These are phyloP conservation scores for Hansenula lynferdii DNA, from an alignment of 1,139 yeast genomes.

Conservation along the genomic window DNA sequence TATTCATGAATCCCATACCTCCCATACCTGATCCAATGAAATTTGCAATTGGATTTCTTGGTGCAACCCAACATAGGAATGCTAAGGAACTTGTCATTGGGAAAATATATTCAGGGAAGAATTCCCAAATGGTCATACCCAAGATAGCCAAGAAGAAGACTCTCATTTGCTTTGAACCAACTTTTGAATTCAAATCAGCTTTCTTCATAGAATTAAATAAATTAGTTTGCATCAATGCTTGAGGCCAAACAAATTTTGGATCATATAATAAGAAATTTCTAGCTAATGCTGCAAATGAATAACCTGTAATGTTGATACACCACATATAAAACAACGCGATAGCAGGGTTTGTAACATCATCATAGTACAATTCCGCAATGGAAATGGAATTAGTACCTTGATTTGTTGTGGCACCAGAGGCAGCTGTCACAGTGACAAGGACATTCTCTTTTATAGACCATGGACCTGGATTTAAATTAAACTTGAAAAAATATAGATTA, in stretches of 20 bases:
- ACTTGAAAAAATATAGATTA: slow-evolving; percentile 19
- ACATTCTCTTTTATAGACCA: slow-evolving; percentile 36
- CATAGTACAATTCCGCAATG: slow-evolving; percentile 36
- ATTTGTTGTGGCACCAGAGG: slow-evolving; percentile 43
- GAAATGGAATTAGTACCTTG: slow-evolving; percentile 39
- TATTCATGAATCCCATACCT: slow-evolving; percentile 39
- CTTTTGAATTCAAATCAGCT: slow-evolving; percentile 17
- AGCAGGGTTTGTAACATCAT: slow-evolving; percentile 27
- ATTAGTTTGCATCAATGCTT: slow-evolving; percentile 43
- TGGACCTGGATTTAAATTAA: slow-evolving; percentile 40
- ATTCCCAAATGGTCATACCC: slow-evolving; percentile 36
- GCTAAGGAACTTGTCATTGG: slow-evolving; percentile 39
- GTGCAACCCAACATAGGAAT: slow-evolving; percentile 40
- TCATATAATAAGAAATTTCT: slow-evolving; percentile 33
- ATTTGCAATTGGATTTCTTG: slow-evolving; percentile 31
- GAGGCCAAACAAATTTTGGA: slow-evolving; percentile 41
- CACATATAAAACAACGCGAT: slow-evolving; percentile 38
- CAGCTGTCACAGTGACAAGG: slow-evolving; percentile 35
- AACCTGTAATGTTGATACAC: slow-evolving; percentile 40
- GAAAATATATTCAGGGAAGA: slow-evolving; percentile 38
- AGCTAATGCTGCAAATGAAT: slow-evolving; percentile 41
- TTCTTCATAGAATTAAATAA: slow-evolving; percentile 32
- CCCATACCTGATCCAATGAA: slow-evolving; percentile 43
- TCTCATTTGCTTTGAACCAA: slow-evolving; percentile 26
- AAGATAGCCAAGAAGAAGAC: slow-evolving; percentile 29